These are phyloP conservation scores for Botrytis fragariae DNA, from an alignment of 2,329 filamentous ascomycete species.

Conservation along the genomic window DNA sequence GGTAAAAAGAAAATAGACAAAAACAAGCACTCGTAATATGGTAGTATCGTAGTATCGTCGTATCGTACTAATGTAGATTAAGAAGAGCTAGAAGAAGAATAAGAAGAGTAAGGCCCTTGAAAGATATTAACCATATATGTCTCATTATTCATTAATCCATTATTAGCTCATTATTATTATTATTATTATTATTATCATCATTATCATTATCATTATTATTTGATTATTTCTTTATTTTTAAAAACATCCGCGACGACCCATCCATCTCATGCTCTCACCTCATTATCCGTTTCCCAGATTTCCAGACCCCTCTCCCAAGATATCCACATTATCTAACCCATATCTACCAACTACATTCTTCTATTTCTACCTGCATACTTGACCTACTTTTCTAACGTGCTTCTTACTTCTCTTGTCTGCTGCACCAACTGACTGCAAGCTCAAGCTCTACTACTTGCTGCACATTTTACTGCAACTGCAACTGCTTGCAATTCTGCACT, in stretches of 20 bases:
- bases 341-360: slow-evolving; percentile 16
- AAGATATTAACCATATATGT: not conserved
- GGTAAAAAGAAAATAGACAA: not conserved
- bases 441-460: slow-evolving; percentile 16
- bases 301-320: slow-evolving; percentile 14
- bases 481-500: slow-evolving; percentile 15
- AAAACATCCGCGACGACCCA: slow-evolving; percentile 2
- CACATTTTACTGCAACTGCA: slow-evolving; percentile 9
- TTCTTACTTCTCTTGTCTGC: slow-evolving; percentile 8
- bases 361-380: slow-evolving; percentile 13
- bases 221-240: not conserved
- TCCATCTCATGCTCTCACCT: slow-evolving; percentile 7
- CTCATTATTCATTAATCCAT: not conserved
- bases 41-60: not conserved
- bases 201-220: not conserved
- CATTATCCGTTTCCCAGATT: slow-evolving; percentile 11
- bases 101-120: not conserved
- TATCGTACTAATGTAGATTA: not conserved
- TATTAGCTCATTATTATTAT: not conserved
- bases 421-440: slow-evolving; percentile 8
- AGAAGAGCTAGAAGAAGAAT: slow-evolving; percentile 7
- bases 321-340: slow-evolving; percentile 11
- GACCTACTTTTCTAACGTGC: slow-evolving; percentile 4
- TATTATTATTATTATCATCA: not conserved
- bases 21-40: not conserved